phyloP scores from a whole-genome alignment of 1,284 basidiomycete genomes.

The Wallemia hederae region DNA sequence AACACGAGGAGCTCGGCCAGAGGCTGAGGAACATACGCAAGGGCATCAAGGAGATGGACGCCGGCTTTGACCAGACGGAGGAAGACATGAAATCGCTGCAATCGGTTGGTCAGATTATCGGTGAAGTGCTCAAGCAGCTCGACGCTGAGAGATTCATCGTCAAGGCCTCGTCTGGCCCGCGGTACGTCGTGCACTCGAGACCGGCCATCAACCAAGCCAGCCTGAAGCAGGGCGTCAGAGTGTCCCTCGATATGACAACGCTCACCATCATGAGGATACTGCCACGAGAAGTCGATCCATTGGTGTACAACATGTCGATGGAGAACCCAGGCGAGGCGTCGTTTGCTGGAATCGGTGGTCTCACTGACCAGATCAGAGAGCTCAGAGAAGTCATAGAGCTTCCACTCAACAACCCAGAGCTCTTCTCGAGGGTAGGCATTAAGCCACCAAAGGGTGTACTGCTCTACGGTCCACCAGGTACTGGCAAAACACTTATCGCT shows the following conservation, averaged over 20 bases:
- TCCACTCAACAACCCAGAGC: slow-evolving; percentile 76
- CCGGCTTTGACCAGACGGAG: slow-evolving; percentile 80
- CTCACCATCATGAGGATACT: slow-evolving; percentile 96
- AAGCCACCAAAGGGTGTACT: slow-evolving; percentile 45
- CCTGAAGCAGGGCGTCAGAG: slow-evolving; percentile 77
- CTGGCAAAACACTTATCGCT: slow-evolving; percentile 94
- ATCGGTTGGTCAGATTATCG: slow-evolving; percentile 95
- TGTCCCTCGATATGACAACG: slow-evolving; percentile 97
- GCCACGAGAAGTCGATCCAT: slow-evolving; percentile 85
- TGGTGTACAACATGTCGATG: slow-evolving; percentile 98
- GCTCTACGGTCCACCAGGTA: slow-evolving; percentile 85
- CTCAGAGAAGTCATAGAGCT: slow-evolving; percentile 91
- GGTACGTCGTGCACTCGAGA: slow-evolving; percentile 96
- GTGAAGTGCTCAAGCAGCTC: slow-evolving; percentile 93
- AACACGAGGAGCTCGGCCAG: slow-evolving; percentile 52
- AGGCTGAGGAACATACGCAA: slow-evolving; percentile 59
- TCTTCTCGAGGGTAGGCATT: slow-evolving; percentile 85
- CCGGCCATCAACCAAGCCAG: slow-evolving; percentile 72
- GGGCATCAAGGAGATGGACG: slow-evolving; percentile 58
- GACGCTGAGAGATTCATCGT: slow-evolving; percentile 98
- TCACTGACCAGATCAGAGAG: slow-evolving; percentile 87
- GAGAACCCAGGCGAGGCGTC: slow-evolving; percentile 87
- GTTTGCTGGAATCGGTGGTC: slow-evolving; percentile 89
- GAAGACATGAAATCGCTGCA: slow-evolving; percentile 98
- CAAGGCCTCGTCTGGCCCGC: slow-evolving; percentile 90